Base-by-base conservation (phyloP, 1,284 basidiomycete genomes). In the Cerrena zonata region DNA sequence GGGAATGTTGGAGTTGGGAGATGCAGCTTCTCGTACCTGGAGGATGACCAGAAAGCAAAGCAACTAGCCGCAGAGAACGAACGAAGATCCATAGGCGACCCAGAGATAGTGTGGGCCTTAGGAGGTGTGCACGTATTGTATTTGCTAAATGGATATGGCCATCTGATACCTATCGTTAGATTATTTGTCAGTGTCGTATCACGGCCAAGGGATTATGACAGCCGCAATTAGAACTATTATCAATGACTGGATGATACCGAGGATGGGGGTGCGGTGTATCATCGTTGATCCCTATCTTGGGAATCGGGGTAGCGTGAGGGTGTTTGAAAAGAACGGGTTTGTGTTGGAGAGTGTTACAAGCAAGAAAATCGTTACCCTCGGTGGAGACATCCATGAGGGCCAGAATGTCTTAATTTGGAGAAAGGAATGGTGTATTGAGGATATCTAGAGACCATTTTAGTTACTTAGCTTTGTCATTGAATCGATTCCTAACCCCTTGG, bases 241-340 rank as follows among this genome's bases (percentile, higher is more conserved):
- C 23, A 59, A 69, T n/a, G 58, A 69, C 21, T 84, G 81, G 80
- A 76, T 67, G 12, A 67, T 79, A 18, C 76, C 76, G 12, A 64
- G 75, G 51, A 80, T 84, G 79, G 71, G 71, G 1, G 68, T 73
- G 2, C 69, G 68, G 23, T 58, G 60, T 18, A 68, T 82, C 55
- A 61, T 65, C 12, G 71, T 63, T 1, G 63, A 65, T 2, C 65
- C 73, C 2, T 75, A 74, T 40, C 57, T 61, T 2, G 77, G 69
- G 1, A 85, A 85, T 61, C 55, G 60, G 1, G 80, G 69, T 0
- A 82, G 82, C 53, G 66, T 70, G 5, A 67, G 73, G 36, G 78
- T 82, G 36, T 78, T 84, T 55, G 67, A 75, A 58, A 84, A 82
- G 70, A 78, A 76, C 50, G 79, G 77, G 12, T 84, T 83, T 54